A percentile compares a stretch with the other conserved stretches of the same genome.
These are phyloP conservation scores for Papiliotrema flavescens DNA, from an alignment of 1,284 basidiomycete genomes.

Conservation along the genomic window DNA sequence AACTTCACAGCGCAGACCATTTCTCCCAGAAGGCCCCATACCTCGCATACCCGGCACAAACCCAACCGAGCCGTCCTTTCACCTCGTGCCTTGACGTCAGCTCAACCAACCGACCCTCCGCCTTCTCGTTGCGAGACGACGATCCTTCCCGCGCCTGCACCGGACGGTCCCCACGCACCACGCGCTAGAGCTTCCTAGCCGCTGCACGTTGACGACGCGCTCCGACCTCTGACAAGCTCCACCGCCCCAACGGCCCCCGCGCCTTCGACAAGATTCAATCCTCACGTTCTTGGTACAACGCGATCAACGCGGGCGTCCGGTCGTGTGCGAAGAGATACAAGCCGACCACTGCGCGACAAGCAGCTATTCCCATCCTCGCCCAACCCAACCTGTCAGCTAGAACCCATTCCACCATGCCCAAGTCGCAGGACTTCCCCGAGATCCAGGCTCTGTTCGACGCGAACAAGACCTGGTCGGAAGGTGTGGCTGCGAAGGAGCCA, in stretches of 20 bases:
- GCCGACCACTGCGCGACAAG: not conserved
- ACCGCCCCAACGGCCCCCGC: not conserved
- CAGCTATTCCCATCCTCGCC: not conserved
- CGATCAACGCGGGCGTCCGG: not conserved
- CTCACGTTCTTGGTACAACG: not conserved
- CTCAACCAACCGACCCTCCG: no score
- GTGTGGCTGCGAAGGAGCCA: slow-evolving; percentile 26
- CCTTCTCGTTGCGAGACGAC: no score
- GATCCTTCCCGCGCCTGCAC: no score
- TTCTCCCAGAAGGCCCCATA: no score
- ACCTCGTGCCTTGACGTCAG: no score
- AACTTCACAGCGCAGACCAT: not conserved
- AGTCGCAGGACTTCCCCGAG: slow-evolving; percentile 13
- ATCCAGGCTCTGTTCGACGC: slow-evolving; percentile 26
- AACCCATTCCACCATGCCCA: not conserved
- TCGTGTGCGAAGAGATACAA: not conserved
- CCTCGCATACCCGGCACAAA: no score
- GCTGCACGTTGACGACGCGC: no score
- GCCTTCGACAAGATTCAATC: not conserved
- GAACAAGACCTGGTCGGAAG: slow-evolving; percentile 38
- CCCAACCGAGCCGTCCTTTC: no score
- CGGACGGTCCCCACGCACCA: no score
- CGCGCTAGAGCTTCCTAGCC: no score
- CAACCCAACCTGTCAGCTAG: not conserved
- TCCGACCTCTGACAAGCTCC: no score